Evolutionary conservation across 1,284 basidiomycete species (phyloP), one percentile per base, ranked within the genome.

Genomic region (Papiliotrema terrestris): DNA sequence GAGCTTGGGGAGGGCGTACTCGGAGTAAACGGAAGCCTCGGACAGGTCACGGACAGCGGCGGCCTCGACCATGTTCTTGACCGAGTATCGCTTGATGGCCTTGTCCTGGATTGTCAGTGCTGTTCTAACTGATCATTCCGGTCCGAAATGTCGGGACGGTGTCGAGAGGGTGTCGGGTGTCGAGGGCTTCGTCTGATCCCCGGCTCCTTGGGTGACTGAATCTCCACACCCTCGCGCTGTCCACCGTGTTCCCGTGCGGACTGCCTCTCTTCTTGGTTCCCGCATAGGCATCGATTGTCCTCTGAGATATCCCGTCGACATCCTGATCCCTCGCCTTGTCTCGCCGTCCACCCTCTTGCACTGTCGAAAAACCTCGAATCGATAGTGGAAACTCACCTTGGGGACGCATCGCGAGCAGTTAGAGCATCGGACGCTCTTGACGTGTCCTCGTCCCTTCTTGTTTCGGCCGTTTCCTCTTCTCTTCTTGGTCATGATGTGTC

Each of bases 11-110:
- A 98, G 87, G 56, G 86, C 86, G 81, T 98, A 98, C 82, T 98
- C 96, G 91, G 78, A 38, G 83, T 98, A 98, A 66, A 98, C 89
- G 66, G 87, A 90, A 51, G 95, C 94, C 73, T 98, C 96, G 76
- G 87, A 91, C 77, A 99, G 88, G 83, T 99, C 95, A 72, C 95
- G 85, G 69, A 98, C 89, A 61, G 95, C 95, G 56, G 95, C 95
- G 72, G 91, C 89, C 84, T 98, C 94, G 61, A 98, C 93, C 89
- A 98, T 98, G 86, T 98, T 98, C 80, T 94, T 88, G 74, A 98
- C 94, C 53, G 94, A 97, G 86, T 97, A 97, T 60, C 95, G 84
- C 84, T 98, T 98, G 88, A 99, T 98, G 66, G 96, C 95, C 86
- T 97, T 99, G 84, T 98, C 96, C 85, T 83, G 77, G 45, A 52